A percentile compares a stretch with the other conserved stretches of the same genome.
Conservation (phyloP, 2,329 filamentous ascomycete species). For the Ceratocystis smalleyi region DNA sequence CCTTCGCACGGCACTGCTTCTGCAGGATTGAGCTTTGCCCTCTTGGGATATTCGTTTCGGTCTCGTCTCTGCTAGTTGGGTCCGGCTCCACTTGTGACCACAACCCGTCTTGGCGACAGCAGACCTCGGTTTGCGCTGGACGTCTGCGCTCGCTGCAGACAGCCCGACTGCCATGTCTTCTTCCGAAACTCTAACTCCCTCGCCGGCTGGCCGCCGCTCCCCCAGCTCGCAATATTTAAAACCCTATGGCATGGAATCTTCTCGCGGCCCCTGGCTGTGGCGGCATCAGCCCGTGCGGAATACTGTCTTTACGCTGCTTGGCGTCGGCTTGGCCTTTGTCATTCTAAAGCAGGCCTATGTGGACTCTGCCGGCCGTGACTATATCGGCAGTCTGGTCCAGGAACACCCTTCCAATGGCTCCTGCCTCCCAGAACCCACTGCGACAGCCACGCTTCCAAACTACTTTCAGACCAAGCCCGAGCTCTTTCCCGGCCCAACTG, state of each 20-base stretch:
- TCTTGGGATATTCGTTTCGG: background rate
- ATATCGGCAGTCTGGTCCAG: constrained; percentile 14
- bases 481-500: constrained; percentile 48
- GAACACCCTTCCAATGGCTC: background rate
- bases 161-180: too few species aligned
- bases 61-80: background rate
- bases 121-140: too few species aligned
- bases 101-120: background rate
- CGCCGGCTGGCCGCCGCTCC: background rate
- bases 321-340: constrained; percentile 26
- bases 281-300: constrained; percentile 14
- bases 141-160: too few species aligned
- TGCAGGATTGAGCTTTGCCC: background rate
- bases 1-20: background rate
- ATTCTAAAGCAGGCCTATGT: constrained; percentile 24
- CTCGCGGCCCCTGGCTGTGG: background rate
- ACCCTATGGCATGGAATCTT: background rate
- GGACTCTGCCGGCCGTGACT: constrained; percentile 15
- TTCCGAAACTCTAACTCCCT: background rate
- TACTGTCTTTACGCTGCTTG: constrained; percentile 21
- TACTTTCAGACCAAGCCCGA: constrained; percentile 48
- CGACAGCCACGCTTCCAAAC: constrained; percentile 36
- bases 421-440: constrained; percentile 18
- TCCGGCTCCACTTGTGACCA: background rate
- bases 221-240: background rate